Evolutionary conservation across 148 eudicot species (phyloP).

Genomic region (Rhododendron williamsianum): DNA sequence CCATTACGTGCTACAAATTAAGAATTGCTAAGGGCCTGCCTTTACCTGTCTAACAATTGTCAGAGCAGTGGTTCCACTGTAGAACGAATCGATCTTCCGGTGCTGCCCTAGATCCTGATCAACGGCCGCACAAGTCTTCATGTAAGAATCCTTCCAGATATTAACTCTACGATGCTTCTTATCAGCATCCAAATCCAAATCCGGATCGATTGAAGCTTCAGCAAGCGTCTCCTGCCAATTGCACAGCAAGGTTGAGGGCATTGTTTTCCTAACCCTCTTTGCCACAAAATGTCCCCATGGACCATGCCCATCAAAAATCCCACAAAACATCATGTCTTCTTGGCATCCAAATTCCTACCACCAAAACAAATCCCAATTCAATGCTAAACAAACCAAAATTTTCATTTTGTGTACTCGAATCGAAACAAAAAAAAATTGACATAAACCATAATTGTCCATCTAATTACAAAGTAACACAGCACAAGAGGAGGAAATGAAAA

Average conservation of each 20-base stretch:
- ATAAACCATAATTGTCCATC: neutral
- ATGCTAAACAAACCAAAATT: neutral
- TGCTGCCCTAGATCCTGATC: constrained; percentile 67
- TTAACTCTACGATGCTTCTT: constrained; percentile 51
- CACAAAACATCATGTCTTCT: constrained; percentile 87
- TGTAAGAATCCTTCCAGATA: constrained; percentile 70
- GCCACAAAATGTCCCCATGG: constrained; percentile 96
- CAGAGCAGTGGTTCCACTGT: constrained; percentile 87
- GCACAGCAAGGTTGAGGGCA: constrained; percentile 69
- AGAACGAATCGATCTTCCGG: constrained; percentile 57
- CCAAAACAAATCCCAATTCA: constrained; percentile 6
- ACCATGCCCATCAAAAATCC: constrained; percentile 94
- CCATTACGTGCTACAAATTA: neutral
- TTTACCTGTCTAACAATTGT: constrained; percentile 83
- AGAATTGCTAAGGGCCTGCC: neutral
- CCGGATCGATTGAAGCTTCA: constrained; percentile 53
- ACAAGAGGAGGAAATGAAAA: neutral
- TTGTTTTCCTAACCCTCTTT: constrained; percentile 69
- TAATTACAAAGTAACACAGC: neutral
- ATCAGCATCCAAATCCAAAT: constrained; percentile 44
- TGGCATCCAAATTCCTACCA: constrained; percentile 85
- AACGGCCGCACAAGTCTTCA: constrained; percentile 71
- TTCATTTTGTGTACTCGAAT: neutral
- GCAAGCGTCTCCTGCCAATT: constrained; percentile 72
- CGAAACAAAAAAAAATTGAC: neutral